Conservation (phyloP, 2,329 filamentous ascomycete species). For the Neocatenulostroma microsporum region DNA sequence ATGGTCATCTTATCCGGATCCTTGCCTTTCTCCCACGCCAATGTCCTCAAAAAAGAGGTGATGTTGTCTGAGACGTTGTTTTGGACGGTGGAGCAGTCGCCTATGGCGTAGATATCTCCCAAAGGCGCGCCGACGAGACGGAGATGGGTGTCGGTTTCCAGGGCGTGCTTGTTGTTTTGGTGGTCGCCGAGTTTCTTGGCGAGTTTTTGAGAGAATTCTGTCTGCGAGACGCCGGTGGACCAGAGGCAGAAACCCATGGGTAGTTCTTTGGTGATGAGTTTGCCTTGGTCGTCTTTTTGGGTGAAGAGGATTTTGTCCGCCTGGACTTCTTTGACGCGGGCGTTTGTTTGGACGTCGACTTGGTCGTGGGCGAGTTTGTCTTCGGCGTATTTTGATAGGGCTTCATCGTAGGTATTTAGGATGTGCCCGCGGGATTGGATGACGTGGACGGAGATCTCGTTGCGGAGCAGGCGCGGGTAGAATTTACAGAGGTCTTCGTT, state of each 20-base stretch:
- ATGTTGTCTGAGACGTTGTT: conserved; percentile 94
- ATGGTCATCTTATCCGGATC: conserved; percentile 84
- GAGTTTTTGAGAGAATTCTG: conserved; percentile 67
- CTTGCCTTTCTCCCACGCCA: conserved; percentile 86
- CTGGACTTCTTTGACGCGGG: conserved; percentile 82
- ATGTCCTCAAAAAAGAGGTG: conserved; percentile 75
- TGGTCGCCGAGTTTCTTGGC: conserved; percentile 61
- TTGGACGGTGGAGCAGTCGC: conserved; percentile 92
- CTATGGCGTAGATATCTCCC: conserved; percentile 92
- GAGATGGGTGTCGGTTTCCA: conserved; percentile 91
- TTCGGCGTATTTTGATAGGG: conserved; percentile 85
- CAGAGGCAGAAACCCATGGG: conserved; percentile 95
- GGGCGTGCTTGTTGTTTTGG: conserved; percentile 82
- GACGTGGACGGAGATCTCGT: conserved; percentile 94
- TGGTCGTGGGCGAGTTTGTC: conserved; percentile 83
- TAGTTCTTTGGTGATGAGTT: conserved; percentile 77
- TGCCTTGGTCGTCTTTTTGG: conserved; percentile 68
- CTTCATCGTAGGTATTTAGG: conserved; percentile 95
- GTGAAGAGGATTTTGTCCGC: conserved; percentile 81
- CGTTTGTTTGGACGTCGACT: conserved; percentile 85
- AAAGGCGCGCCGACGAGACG: conserved; percentile 81
- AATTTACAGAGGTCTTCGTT: conserved; percentile 83
- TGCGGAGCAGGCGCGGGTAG: conserved; percentile 85
- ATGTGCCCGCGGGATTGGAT: conserved; percentile 95
- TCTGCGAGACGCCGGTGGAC: conserved; percentile 91